phyloP scores from a whole-genome alignment of 768 basidiomycete genomes.

The Boletus reticulatus region DNA sequence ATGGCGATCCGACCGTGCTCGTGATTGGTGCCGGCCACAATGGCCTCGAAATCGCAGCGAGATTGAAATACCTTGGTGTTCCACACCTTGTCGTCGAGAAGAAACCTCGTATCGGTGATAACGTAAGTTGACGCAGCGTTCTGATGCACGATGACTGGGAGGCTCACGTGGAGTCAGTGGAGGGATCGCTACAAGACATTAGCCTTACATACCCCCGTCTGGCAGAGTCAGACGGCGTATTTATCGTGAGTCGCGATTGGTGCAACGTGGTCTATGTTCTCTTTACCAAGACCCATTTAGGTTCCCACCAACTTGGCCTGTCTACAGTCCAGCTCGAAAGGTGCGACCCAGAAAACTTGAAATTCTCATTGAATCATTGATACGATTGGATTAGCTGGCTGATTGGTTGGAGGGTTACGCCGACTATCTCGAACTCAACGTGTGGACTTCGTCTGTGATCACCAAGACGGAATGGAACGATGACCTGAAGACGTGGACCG shows the following conservation, averaged over 20 bases:
- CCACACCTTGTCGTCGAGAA: too few relatives aligned
- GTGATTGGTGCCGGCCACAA: too few relatives aligned
- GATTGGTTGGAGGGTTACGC: slow-evolving; percentile 68
- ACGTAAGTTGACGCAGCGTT: too few relatives aligned
- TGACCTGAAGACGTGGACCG: slow-evolving; percentile 42
- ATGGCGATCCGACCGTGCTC: too few relatives aligned
- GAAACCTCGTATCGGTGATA: too few relatives aligned
- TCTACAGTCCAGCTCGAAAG: slow-evolving; percentile 50
- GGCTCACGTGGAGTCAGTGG: slow-evolving; percentile 32
- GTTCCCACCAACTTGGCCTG: slow-evolving; percentile 56
- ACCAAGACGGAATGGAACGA: slow-evolving; percentile 37
- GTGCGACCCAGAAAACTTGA: slow-evolving; percentile 17
- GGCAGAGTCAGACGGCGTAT: slow-evolving; percentile 58
- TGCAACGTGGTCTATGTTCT: not conserved
- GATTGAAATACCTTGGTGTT: too few relatives aligned
- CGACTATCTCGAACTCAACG: slow-evolving; percentile 54
- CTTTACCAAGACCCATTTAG: slow-evolving; percentile 22
- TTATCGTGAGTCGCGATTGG: slow-evolving; percentile 37
- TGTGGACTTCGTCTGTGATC: slow-evolving; percentile 57
- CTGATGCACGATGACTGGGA: too few relatives aligned
- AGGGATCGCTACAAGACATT: slow-evolving; percentile 57
- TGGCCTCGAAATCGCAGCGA: too few relatives aligned
- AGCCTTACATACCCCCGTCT: slow-evolving; percentile 53
- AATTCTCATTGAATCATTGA: not conserved
- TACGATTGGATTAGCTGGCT: slow-evolving; percentile 43